Conservation (phyloP, 1,284 basidiomycete genomes). For the Ustilago shanxiensis region DNA sequence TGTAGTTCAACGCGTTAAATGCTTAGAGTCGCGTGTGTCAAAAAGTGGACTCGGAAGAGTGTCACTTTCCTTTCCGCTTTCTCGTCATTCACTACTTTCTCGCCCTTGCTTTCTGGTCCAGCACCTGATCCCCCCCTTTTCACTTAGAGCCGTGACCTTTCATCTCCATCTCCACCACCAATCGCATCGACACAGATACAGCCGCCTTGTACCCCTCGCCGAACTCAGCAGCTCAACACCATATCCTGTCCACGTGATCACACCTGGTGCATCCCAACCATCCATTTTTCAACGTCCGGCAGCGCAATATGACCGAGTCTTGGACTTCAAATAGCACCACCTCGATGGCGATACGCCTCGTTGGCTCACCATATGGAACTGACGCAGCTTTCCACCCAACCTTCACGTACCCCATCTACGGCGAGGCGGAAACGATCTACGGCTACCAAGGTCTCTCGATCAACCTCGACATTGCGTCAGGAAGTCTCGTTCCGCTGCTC, state of each 20-base stretch:
- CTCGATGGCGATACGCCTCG: conserved; percentile 56
- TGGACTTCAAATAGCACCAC: conserved; percentile 64
- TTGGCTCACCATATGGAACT: conserved; percentile 45
- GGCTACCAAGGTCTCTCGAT: conserved; percentile 80
- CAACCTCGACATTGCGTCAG: conserved; percentile 86
- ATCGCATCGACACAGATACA: neutral
- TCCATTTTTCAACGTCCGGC: neutral
- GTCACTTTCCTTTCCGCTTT: neutral
- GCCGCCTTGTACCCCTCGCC: neutral
- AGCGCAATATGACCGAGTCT: conserved; percentile 43
- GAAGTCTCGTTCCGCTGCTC: conserved; percentile 77
- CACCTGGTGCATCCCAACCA: neutral
- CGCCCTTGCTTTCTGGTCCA: neutral
- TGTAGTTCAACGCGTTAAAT: neutral
- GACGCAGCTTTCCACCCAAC: conserved; percentile 57
- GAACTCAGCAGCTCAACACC: neutral
- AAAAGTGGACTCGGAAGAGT: neutral
- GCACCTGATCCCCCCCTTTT: neutral
- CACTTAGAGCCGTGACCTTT: too few species aligned
- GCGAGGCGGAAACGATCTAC: conserved; percentile 95
- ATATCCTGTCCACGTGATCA: neutral
- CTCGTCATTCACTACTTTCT: neutral
- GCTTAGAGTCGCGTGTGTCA: neutral
- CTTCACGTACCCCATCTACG: conserved; percentile 75
- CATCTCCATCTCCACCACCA: too few species aligned